Evolutionary conservation across 495 filamentous ascomycete species (phyloP).

Genomic region (Tuber melanosporum): DNA sequence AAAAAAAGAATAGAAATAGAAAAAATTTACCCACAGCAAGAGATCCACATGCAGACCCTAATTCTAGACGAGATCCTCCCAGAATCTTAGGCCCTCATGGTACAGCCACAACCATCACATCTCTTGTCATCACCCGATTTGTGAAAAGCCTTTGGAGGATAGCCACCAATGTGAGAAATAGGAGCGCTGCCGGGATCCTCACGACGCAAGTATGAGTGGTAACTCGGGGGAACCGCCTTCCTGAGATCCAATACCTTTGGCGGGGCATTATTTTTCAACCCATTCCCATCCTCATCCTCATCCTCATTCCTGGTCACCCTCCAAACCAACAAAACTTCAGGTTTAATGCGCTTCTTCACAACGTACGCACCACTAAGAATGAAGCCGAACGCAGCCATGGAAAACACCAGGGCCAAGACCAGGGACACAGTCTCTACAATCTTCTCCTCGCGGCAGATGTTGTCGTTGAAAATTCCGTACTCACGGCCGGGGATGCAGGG

Average conservation of each 20-base stretch:
- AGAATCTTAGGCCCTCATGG: neutral
- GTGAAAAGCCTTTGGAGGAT: neutral
- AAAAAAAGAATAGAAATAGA: neutral
- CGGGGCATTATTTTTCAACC: neutral
- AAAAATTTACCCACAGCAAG: neutral
- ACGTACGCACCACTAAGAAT: neutral
- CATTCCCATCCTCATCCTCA: neutral
- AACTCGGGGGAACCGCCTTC: neutral
- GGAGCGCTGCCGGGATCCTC: neutral
- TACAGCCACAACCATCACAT: neutral
- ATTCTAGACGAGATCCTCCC: neutral
- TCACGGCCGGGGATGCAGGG: neutral
- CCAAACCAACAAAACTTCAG: neutral
- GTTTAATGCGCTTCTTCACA: neutral
- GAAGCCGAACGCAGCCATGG: neutral
- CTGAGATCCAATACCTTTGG: neutral
- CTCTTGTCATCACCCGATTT: neutral
- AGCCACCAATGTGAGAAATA: neutral
- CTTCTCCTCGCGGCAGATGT: neutral
- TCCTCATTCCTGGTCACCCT: too few relatives aligned
- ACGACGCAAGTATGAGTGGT: too few relatives aligned
- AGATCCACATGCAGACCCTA: neutral
- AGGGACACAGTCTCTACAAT: neutral
- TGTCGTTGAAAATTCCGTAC: neutral
- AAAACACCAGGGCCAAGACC: neutral